A percentile compares a stretch with the other conserved stretches of the same genome.
These are phyloP conservation scores for Escallonia rubra DNA, from an alignment of 129 eudicot species.

Conservation along the genomic window DNA sequence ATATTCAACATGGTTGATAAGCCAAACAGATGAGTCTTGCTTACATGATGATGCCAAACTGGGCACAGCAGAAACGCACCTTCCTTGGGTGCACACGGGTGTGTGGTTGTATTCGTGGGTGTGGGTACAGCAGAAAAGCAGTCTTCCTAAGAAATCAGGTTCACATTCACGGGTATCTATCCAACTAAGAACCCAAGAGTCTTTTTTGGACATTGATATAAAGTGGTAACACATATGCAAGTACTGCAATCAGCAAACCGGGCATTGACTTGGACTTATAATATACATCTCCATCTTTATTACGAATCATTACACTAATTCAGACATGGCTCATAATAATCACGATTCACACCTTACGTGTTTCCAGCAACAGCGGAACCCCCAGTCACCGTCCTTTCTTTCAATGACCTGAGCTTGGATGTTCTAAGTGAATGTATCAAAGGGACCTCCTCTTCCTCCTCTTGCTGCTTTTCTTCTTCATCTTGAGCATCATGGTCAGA, in stretches of 20 bases:
- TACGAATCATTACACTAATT: background rate
- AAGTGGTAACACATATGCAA: too few species aligned
- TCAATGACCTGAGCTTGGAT: slow-evolving; percentile 66
- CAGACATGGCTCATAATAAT: background rate
- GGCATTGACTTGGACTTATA: background rate
- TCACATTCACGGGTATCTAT: background rate
- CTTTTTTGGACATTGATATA: background rate
- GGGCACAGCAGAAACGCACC: too few species aligned
- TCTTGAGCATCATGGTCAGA: slow-evolving; percentile 62
- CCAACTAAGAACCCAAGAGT: background rate
- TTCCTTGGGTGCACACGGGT: too few species aligned
- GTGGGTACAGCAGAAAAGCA: too few species aligned
- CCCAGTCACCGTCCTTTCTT: slow-evolving; percentile 29
- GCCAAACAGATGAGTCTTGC: too few species aligned
- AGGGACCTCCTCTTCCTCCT: slow-evolving; percentile 75
- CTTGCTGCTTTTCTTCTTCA: slow-evolving; percentile 33
- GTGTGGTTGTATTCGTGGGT: too few species aligned
- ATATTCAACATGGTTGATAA: too few species aligned
- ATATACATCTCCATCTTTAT: background rate
- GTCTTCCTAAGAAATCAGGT: too few species aligned
- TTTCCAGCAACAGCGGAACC: slow-evolving; percentile 41
- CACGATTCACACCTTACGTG: slow-evolving; percentile 32
- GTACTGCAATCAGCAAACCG: background rate
- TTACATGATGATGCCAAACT: too few species aligned
- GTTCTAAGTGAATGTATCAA: slow-evolving; percentile 62